Evolutionary conservation across 495 filamentous ascomycete genomes (phyloP), one percentile per base, ranked within the genome.

Genomic region (Achaetomiella virescens): DNA sequence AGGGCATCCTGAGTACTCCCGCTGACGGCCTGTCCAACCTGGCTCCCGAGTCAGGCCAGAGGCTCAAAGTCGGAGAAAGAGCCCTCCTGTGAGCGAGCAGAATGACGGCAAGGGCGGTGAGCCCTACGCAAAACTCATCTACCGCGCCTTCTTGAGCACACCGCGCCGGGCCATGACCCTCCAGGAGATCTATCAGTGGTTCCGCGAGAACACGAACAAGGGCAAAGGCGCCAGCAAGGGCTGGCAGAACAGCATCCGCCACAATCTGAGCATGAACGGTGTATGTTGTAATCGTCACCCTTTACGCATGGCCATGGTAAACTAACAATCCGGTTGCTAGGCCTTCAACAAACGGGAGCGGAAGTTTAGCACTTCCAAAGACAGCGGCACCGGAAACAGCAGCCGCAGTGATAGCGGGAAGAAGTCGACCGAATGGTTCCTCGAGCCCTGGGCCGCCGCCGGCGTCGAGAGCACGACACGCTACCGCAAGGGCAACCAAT

Each of bases 201-300:
- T 97, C 64, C 78, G 81, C 22, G 75, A 85, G 18, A 86, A 96
- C 60, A 96, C 90, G 1, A 78, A 81, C 49, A 95, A 91, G 63
- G 83, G 80, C 2, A 85, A 75, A 43, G 78, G 78, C 36, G 73
- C 78, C 15, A 77, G 72, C 25, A 89, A 85, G 63, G 95, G 91
- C 3, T 97, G 95, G 93, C 88, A 93, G 70, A 97, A 97, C 71
- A 96, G 91, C 69, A 93, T 98, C 52, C 84, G 93, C 7, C 93
- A 98, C 64, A 98, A 98, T 63, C 74, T 98, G 0, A 96, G 90
- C 12, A 98, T 98, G 93, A 98, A 98, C 64, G 79, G 76, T 38
- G 93, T 97, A 80, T 70, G 52, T 44, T 35, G 17, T 17, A 18
- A 9, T 8, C 2, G 15, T n/a, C n/a, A 43, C 17, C 24, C 15